Base-by-base conservation (phyloP, 2,329 filamentous ascomycete species). In the Claviceps africana region DNA sequence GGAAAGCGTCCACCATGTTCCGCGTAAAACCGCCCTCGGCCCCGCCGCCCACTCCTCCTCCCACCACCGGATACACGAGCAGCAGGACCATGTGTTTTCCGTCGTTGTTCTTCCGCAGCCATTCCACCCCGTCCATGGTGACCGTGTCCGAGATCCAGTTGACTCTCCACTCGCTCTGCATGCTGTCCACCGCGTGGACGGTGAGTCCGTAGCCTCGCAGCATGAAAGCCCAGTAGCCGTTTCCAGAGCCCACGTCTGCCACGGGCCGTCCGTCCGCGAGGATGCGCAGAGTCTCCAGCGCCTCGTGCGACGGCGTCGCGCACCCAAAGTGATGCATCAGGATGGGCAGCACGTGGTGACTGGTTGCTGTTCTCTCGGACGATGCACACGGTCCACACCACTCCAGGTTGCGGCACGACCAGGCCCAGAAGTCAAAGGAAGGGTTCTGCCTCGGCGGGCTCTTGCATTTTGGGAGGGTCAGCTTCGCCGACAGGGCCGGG, bases 241-340 rank as follows among this genome's bases (percentile, higher is more conserved):
- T 86, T 2, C 85, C 85, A 51, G 76, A 81, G 4, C 83, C 85
- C 40, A 88, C 67, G 58, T 88, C 85, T 10, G 83, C 69, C 8
- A 88, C 71, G 13, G 71, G 64, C 6, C 76, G 70, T 3, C 72
- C 72, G 1, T 72, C 73, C 6, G 77, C 73, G 2, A 86, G 63
- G 47, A 75, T 69, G 37, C 73, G 74, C 33, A 88, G 72, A 22
- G 84, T 69, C 55, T 76, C 70, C 13, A 89, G 68, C 1, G 77
- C 72, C 59, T 87, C 82, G 64, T 84, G 83, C 10, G 77, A 79
- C 0, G 85, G 85, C 21, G 81, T 81, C 1, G 78, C 77, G 67
- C 85, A 89, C 49, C 84, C 84, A 64, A 88, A 88, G 65, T 89
- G 85, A 67, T 88, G 85, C 74, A 88, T 88, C 52, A 88, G 73